Evolutionary conservation across 2,329 filamentous ascomycete genomes (phyloP).

Genomic region (Epicoccum sorghinum): DNA sequence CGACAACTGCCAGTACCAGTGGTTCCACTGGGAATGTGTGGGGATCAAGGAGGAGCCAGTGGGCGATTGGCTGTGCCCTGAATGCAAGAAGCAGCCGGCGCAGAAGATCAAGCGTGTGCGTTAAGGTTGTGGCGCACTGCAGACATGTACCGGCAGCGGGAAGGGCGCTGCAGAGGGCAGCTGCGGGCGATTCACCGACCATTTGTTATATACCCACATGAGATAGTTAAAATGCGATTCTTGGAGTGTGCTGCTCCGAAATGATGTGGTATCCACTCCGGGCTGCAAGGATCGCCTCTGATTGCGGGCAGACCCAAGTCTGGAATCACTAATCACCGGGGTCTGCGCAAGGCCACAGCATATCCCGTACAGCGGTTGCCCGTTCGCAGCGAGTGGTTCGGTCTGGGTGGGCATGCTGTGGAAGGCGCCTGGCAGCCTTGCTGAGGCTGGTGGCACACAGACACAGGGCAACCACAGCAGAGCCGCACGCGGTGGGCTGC

Average conservation of each 20-base stretch:
- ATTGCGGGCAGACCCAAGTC: conserved; percentile 11
- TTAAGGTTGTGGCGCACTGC: conserved; percentile 19
- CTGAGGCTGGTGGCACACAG: neutral
- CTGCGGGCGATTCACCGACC: neutral
- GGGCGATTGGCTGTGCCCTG: conserved; percentile 59
- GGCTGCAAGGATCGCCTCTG: conserved; percentile 12
- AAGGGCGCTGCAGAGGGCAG: neutral
- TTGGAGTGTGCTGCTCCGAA: neutral
- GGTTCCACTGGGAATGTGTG: conserved; percentile 79
- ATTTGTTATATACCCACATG: conserved; percentile 17
- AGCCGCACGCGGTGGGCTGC: neutral
- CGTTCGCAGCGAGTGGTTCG: neutral
- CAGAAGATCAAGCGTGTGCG: conserved; percentile 51
- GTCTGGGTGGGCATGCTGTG: too few species aligned
- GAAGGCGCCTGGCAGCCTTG: neutral
- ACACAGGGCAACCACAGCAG: neutral
- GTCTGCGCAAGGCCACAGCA: neutral
- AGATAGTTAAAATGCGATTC: conserved; percentile 1
- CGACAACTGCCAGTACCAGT: conserved; percentile 78
- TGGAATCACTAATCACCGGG: neutral
- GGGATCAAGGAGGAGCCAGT: conserved; percentile 57
- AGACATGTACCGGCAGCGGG: neutral
- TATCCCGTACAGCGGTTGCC: neutral
- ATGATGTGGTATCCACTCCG: conserved; percentile 8
- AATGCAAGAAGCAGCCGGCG: conserved; percentile 47